Conservation (phyloP, 208 protist genomes). For the Tetramitus jugosus region DNA sequence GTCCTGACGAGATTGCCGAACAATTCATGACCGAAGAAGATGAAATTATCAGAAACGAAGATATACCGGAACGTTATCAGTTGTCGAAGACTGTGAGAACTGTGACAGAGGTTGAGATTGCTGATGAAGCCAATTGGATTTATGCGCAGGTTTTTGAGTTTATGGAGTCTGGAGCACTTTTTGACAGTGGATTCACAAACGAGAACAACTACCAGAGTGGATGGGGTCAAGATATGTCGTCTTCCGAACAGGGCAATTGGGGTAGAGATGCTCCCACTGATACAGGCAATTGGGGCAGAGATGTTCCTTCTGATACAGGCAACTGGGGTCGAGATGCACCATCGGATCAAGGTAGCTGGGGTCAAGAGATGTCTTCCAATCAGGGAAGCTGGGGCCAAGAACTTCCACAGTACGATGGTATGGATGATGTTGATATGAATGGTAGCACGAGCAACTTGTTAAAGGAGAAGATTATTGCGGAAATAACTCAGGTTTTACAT, state of each 20-base stretch:
- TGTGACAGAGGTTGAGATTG: background rate
- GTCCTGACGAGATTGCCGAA: constrained; percentile 31
- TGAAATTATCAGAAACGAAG: constrained; percentile 30
- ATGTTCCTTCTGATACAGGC: no score
- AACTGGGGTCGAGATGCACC: no score
- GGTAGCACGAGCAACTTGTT: background rate
- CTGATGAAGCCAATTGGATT: constrained; percentile 20
- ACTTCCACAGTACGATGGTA: background rate
- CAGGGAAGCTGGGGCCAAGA: background rate
- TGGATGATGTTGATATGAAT: background rate
- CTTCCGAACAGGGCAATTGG: background rate
- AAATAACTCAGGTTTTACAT: background rate
- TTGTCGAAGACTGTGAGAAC: background rate
- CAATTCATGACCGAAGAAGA: constrained; percentile 38
- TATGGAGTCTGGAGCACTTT: background rate
- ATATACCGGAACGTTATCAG: constrained; percentile 35
- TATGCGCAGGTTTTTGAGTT: background rate
- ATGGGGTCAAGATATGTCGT: background rate
- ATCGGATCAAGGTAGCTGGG: no score
- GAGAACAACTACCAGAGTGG: no score
- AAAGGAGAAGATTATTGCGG: background rate
- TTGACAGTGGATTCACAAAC: no score
- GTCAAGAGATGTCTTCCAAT: no score
- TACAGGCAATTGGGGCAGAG: no score
- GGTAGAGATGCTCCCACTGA: no score